Evolutionary conservation across 2,329 filamentous ascomycete species (phyloP), one percentile per base, ranked within the genome.

Genomic region (Claviceps purpurea): DNA sequence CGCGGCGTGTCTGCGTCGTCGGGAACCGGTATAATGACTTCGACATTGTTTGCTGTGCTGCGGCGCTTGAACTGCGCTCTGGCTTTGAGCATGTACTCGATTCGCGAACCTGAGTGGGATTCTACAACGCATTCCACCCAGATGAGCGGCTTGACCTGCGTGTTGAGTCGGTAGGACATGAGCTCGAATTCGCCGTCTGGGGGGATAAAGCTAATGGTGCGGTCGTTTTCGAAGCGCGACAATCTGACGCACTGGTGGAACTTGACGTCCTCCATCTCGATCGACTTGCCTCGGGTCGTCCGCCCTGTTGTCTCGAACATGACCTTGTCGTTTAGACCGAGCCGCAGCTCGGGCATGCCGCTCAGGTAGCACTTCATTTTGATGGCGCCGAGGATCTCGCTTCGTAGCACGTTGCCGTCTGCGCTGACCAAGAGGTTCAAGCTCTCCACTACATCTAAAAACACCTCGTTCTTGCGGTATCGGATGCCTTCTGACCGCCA

Each of bases 291-390:
- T 62, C 93, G 76, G 42, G 91, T 97, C 16, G 91, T 89, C 56
- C 93, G 80, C 30, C 93, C 93, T 0, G 93, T 98, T 4, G 89
- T 95, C 72, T 98, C 93, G 64, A 98, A 98, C 93, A 98, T 98
- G 68, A 89, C 93, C 72, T 98, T 98, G 75, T 98, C 93, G 73
- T 98, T 98, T 65, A 98, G 73, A 4, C 93, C 93, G 49, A 98
- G 71, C 30, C 93, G 85, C 63, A 98, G 71, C 71, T 98, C 93
- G 11, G 93, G 93, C 93, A 98, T 98, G 54, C 93, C 93, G 47
- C 89, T 95, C 16, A 98, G 77, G 66, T 98, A 98, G 72, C 93
- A 98, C 73, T 98, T 98, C 93, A 98, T 96, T 74, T 98, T 98
- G 69, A 98, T 84, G 44, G 93, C 90, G 52, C 93, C 93, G 24